Evolutionary conservation across 75 land plant species (phyloP), one percentile per base, ranked within the genome.

Genomic region (Cryptomeria japonica): DNA sequence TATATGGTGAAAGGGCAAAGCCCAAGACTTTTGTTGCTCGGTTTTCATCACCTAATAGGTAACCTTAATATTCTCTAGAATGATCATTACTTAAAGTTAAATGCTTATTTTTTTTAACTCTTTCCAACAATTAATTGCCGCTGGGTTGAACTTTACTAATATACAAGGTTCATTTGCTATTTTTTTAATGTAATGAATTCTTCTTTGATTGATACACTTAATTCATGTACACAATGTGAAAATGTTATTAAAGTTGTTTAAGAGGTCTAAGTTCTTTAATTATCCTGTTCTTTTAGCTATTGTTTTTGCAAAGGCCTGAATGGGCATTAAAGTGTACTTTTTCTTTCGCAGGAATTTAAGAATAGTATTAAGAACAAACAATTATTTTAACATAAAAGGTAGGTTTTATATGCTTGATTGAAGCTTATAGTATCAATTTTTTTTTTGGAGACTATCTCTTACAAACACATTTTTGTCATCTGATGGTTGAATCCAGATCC

Each of bases 31-130:
- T 91, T 95, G 95, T 95, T 42, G 99, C 99, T 36, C 94, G 97
- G 19, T 98, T 98, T 90, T 95, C 97, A 32, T 96, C 99, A 79
- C 88, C 97, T 85, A 98, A 98, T 91, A 93, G 98, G 98, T 95
- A 92, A 39, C 22, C 41, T 32, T 42, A 38, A 56, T 85, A 85
- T 46, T 51, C 11, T n/a, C 28, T 16, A 87, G 38, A 37, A 58
- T 53, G 39, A 55, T 51, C 9, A 56, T 47, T 36, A 86, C 13
- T 44, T 47, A 13, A 51, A 51, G 55, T 13, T 12, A 51, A 44
- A 64, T 36, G 15, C 4, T 55, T 25, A 18, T 28, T 31, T 25
- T 80, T 22, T 80, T 80, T 46, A 2, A 3, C 49, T 82, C 25
- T 82, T 46, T 82, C 31, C 51, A 46, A 42, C 47, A 80, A 80